Evolutionary conservation across 164 flowering plant species (phyloP).

Genomic region (Dillenia suffruticosa): DNA sequence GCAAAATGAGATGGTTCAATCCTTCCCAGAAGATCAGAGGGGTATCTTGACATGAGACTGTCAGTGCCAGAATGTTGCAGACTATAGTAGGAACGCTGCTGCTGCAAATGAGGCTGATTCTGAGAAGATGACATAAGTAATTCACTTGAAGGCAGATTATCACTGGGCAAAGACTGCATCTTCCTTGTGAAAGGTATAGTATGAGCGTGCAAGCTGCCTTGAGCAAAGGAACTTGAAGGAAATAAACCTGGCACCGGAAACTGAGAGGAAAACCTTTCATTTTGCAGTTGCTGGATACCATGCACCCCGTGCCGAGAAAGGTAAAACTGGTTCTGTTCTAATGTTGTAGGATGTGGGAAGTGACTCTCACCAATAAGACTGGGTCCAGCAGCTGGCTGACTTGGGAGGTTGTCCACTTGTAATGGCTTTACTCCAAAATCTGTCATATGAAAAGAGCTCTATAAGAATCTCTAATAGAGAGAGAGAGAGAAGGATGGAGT

Average conservation of each 20-base stretch:
- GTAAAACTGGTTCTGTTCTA: slow-evolving; percentile 12
- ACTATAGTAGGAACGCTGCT: slow-evolving; percentile 23
- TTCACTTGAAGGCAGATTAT: slow-evolving; percentile 17
- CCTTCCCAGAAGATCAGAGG: slow-evolving; percentile 29
- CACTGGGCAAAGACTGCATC: slow-evolving; percentile 23
- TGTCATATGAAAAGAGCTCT: slow-evolving; percentile 13
- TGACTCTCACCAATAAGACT: slow-evolving; percentile 26
- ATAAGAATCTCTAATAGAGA: too few species aligned
- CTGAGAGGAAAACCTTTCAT: slow-evolving; percentile 15
- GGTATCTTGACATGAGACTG: slow-evolving; percentile 14
- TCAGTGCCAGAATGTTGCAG: slow-evolving; percentile 19
- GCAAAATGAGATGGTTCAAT: slow-evolving; percentile 22
- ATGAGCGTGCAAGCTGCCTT: slow-evolving; percentile 17
- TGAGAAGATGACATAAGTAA: slow-evolving; percentile 20
- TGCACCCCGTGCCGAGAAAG: slow-evolving; percentile 4
- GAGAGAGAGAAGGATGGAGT: slow-evolving; percentile 8
- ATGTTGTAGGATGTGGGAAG: slow-evolving; percentile 4
- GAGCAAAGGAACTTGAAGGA: slow-evolving; percentile 20
- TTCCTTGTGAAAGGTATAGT: slow-evolving; percentile 13
- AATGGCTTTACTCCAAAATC: slow-evolving; percentile 12
- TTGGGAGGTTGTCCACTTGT: slow-evolving; percentile 17
- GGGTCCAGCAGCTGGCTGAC: slow-evolving; percentile 23
- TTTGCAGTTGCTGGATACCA: slow-evolving; percentile 4
- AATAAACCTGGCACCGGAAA: slow-evolving; percentile 20
- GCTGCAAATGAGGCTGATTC: slow-evolving; percentile 23